phyloP scores from a whole-genome alignment of 257 asterid genomes.

The Anisodus acutangulus region DNA sequence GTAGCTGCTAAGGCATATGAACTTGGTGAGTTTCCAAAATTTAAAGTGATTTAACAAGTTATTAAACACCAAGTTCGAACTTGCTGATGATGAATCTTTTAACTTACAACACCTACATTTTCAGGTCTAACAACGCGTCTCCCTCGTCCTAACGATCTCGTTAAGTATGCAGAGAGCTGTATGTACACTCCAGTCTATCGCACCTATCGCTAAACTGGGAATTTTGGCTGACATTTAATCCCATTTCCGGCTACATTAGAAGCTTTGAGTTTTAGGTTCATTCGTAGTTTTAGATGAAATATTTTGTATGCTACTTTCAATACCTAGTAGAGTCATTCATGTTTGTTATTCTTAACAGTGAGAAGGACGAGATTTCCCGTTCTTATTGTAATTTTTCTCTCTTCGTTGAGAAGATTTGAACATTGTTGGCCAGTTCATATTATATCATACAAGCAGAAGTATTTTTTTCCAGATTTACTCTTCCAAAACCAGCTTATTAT shows the following conservation, averaged over 20 bases:
- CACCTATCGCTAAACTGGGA: constrained; percentile 55
- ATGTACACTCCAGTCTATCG: constrained; percentile 90
- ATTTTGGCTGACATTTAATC: constrained; percentile 14
- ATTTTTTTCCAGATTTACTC: not conserved
- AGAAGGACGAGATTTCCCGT: not conserved
- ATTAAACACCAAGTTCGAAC: not conserved
- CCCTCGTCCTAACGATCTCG: constrained; percentile 84
- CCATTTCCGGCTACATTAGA: constrained; percentile 3
- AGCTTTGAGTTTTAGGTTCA: constrained; percentile 13
- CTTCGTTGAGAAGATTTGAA: not conserved
- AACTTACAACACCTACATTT: constrained; percentile 27
- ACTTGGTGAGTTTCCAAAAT: constrained; percentile 61
- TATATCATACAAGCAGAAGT: not conserved
- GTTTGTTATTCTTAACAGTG: not conserved
- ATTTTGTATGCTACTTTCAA: constrained; percentile 5
- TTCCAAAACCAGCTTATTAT: not conserved
- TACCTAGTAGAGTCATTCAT: not conserved
- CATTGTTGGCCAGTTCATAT: constrained; percentile 17
- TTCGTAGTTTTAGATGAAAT: constrained; percentile 1
- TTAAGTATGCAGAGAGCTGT: constrained; percentile 83
- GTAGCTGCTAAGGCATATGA: constrained; percentile 96
- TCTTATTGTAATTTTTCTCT: not conserved
- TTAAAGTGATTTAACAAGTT: not conserved
- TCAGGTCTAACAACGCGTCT: constrained; percentile 85
- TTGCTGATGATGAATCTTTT: not conserved